These are phyloP conservation scores for Colletotrichum agaves DNA, from an alignment of 2,329 filamentous ascomycete species.

Conservation along the genomic window DNA sequence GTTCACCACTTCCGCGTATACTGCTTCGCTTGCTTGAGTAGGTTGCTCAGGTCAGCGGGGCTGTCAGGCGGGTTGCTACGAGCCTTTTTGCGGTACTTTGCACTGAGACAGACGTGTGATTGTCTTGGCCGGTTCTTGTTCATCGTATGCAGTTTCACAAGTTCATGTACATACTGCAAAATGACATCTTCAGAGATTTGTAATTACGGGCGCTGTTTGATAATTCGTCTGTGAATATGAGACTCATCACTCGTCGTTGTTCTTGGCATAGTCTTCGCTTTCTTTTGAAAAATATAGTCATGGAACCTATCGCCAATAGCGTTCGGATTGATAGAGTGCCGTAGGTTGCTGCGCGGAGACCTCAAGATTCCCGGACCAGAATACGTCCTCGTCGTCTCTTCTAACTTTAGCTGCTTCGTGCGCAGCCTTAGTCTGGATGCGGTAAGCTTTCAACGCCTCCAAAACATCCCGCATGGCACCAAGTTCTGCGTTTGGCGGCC, in stretches of 20 bases:
- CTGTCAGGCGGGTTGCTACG: background rate
- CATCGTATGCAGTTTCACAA: too few relatives aligned
- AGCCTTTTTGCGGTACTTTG: background rate
- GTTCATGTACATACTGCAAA: slow-evolving; percentile 2
- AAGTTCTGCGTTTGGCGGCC: slow-evolving; percentile 46
- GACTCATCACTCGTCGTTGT: too few relatives aligned
- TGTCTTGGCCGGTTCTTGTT: background rate
- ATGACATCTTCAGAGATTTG: too few relatives aligned
- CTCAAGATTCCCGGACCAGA: slow-evolving; percentile 53
- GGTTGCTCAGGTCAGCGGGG: background rate
- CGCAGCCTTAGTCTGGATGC: slow-evolving; percentile 46
- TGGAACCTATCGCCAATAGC: slow-evolving; percentile 24
- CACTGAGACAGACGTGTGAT: slow-evolving; percentile 19
- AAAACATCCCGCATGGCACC: slow-evolving; percentile 57
- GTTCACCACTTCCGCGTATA: slow-evolving; percentile 39
- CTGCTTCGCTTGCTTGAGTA: slow-evolving; percentile 14
- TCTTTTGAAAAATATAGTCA: too few relatives aligned
- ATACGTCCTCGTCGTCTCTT: slow-evolving; percentile 42
- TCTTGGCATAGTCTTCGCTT: too few relatives aligned
- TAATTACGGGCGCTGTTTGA: too few relatives aligned
- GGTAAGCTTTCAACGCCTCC: slow-evolving; percentile 52
- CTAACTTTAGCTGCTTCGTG: slow-evolving; percentile 39
- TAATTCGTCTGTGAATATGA: too few relatives aligned
- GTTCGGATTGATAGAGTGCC: slow-evolving; percentile 34
- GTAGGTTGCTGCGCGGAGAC: slow-evolving; percentile 41